Evolutionary conservation across 2,329 filamentous ascomycete genomes (phyloP), one percentile per base, ranked within the genome.

Genomic region (Tolypocladium ovalisporum): DNA sequence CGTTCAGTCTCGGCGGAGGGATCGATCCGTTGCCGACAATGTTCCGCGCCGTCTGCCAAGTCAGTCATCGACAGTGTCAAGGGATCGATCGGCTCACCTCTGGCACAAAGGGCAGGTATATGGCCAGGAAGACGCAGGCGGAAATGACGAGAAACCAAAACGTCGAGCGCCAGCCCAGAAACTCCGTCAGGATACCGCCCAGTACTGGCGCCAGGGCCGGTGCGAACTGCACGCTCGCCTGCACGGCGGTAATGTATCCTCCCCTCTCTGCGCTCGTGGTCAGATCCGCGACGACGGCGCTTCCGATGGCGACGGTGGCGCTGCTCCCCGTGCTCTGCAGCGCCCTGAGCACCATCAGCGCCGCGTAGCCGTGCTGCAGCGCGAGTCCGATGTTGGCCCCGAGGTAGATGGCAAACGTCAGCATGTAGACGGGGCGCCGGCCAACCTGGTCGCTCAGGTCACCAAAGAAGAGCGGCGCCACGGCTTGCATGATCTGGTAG

Each of bases 61-160:
- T 57, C 34, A 39, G 49, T 44, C n/a, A 27, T 42, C 36, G 8
- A 34, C 27, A 2, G 9, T 4, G 7, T 34, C 27, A n/a, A n/a
- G n/a, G n/a, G n/a, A 13, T 27, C 9, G 9, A 5, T 54, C 4
- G 29, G 55, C 62, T 39, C 58, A 62, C 61, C 63, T 67, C 65
- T 32, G 65, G 66, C 37, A 66, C 60, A 42, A 65, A 61, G 0
- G 77, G 79, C 10, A 81, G 64, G 32, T 78, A 71, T 0, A 77
- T 58, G 4, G 74, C 40, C 3, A 78, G 64, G 1, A 76, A 70
- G 1, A 73, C 69, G 1, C 65, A 67, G 1, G 62, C 64, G 1
- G 61, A 61, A 42, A 83, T 80, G 7, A 74, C 68, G n/a, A 84
- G 65, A 52, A 82, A 81, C 78, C 79, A 83, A 62, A 84, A 84